phyloP scores from a whole-genome alignment of 345 rosid species.

The Stellera chamaejasme region DNA sequence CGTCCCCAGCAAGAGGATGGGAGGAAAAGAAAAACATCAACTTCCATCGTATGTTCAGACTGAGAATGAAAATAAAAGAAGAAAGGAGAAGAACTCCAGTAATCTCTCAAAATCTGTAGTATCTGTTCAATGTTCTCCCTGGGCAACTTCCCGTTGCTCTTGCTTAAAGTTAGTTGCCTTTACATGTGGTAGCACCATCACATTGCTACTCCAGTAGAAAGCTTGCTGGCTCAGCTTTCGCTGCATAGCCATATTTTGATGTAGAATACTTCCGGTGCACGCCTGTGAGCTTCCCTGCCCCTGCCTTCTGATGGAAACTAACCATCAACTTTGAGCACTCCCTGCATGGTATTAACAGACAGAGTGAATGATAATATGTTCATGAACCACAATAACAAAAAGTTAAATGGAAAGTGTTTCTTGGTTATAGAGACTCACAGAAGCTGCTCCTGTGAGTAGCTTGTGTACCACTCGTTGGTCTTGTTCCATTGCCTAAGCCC shows the following conservation, averaged over 20 bases:
- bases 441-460: conserved; percentile 47
- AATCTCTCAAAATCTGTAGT: background rate
- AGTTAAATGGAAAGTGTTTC: background rate
- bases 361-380: too few species aligned
- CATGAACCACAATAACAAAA: too few species aligned
- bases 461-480: conserved; percentile 43
- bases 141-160: conserved; percentile 55
- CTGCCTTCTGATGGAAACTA: conserved; percentile 65
- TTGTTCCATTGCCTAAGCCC: conserved; percentile 45
- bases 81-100: background rate
- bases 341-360: too few species aligned
- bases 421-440: conserved; percentile 19
- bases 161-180: background rate
- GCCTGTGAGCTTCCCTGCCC: conserved; percentile 73
- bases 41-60: background rate
- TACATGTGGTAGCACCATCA: background rate
- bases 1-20: background rate
- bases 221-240: conserved; percentile 52
- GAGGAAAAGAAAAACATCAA: conserved; percentile 4
- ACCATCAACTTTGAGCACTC: conserved; percentile 86
- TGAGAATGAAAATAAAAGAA: too few species aligned
- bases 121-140: conserved; percentile 5
- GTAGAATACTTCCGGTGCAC: conserved; percentile 76
- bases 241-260: conserved; percentile 66
- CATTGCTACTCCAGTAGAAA: conserved; percentile 34